Conservation (phyloP, 139 green algal genomes). For the Chlorella ohadii region DNA sequence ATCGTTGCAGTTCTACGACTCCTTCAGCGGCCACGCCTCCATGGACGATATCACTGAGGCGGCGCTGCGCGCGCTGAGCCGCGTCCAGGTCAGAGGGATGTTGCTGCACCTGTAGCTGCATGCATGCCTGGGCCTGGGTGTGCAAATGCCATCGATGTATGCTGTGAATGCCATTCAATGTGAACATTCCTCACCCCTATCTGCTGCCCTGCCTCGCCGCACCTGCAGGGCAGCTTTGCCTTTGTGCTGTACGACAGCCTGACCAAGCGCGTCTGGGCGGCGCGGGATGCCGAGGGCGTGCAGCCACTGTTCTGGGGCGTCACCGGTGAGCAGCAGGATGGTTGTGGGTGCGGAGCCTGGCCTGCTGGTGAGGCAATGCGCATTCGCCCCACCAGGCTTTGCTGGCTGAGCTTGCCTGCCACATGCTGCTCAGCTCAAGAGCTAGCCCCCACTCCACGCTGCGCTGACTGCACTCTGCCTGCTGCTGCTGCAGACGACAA, state of each 20-base stretch:
- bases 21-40: slow-evolving; percentile 8
- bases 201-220: too few relatives aligned
- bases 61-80: slow-evolving; percentile 58
- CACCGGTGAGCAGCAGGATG: slow-evolving; percentile 35
- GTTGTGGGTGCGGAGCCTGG: not conserved
- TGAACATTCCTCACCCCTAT: too few relatives aligned
- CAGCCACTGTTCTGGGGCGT: slow-evolving; percentile 78
- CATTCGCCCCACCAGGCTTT: too few relatives aligned
- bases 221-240: slow-evolving; percentile 1
- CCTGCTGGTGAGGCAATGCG: not conserved
- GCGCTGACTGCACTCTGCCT: too few relatives aligned
- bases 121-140: too few relatives aligned
- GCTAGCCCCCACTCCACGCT: too few relatives aligned
- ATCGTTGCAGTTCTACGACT: slow-evolving; percentile 63
- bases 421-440: too few relatives aligned
- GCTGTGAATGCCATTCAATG: too few relatives aligned
- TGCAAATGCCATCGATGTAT: too few relatives aligned
- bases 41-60: slow-evolving; percentile 36
- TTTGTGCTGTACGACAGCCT: slow-evolving; percentile 51
- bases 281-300: slow-evolving; percentile 45
- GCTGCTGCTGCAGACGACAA: slow-evolving; percentile 23
- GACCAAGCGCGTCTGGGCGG: slow-evolving; percentile 67
- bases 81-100: slow-evolving; percentile 45
- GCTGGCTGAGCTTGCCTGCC: too few relatives aligned
- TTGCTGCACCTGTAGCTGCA: too few relatives aligned